phyloP scores from a whole-genome alignment of 495 filamentous ascomycete species.

The Evernia prunastri region DNA sequence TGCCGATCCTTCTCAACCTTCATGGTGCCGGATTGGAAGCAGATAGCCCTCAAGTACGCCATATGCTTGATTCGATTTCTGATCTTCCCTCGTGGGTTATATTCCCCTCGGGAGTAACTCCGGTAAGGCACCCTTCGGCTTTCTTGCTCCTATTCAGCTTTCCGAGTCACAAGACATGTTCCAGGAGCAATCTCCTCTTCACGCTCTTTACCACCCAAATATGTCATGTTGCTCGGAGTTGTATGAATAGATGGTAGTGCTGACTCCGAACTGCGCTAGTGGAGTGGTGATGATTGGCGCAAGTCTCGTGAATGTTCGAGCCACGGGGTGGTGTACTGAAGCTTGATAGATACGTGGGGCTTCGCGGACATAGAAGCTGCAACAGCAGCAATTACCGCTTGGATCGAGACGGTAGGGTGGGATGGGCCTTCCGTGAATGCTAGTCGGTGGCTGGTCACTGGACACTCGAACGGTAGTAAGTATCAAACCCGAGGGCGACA shows the following conservation, averaged over 20 bases:
- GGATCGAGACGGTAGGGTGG: conserved; percentile 47
- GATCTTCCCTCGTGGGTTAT: conserved; percentile 52
- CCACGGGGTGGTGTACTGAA: conserved; percentile 14
- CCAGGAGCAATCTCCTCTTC: neutral
- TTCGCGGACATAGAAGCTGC: conserved; percentile 51
- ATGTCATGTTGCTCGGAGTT: too few species aligned
- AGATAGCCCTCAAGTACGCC: conserved; percentile 39
- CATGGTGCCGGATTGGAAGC: conserved; percentile 56
- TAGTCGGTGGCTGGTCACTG: conserved; percentile 47
- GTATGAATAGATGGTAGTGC: too few species aligned
- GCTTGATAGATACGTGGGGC: conserved; percentile 47
- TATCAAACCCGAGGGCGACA: neutral
- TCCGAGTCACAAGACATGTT: neutral
- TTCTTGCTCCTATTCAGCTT: neutral
- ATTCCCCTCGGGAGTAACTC: conserved; percentile 53
- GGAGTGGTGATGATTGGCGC: conserved; percentile 62
- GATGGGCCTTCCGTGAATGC: conserved; percentile 39
- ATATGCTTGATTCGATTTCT: conserved; percentile 43
- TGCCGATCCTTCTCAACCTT: conserved; percentile 44
- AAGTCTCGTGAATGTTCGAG: conserved; percentile 15
- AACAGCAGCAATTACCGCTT: conserved; percentile 42
- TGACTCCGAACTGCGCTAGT: conserved; percentile 22
- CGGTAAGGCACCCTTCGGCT: conserved; percentile 16
- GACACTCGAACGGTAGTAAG: conserved; percentile 53
- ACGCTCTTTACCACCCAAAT: neutral